A percentile compares a stretch with the other conserved stretches of the same genome.
These are phyloP conservation scores for Theileria annulata DNA, from an alignment of 169 alveolate species.

Conservation along the genomic window DNA sequence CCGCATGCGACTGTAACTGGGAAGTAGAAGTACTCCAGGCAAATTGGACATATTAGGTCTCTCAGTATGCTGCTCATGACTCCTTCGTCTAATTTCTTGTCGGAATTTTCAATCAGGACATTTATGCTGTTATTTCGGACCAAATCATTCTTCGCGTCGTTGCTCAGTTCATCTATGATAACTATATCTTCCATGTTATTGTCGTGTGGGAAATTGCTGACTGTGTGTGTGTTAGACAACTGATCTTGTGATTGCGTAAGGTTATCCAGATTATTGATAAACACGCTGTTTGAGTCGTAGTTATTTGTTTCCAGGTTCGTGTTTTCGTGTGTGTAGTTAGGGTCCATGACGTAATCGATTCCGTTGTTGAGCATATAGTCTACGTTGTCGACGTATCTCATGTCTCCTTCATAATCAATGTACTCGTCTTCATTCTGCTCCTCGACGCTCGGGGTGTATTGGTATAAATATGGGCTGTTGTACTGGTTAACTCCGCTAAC, in stretches of 20 bases:
- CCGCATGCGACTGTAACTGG: slow-evolving; percentile 89
- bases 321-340: slow-evolving; percentile 19
- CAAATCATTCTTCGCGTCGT: slow-evolving; percentile 21
- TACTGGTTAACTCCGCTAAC: not conserved
- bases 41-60: slow-evolving; percentile 87
- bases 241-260: slow-evolving; percentile 17
- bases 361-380: slow-evolving; percentile 14
- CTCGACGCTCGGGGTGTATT: not conserved
- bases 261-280: slow-evolving; percentile 10
- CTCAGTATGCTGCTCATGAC: slow-evolving; percentile 50
- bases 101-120: slow-evolving; percentile 53
- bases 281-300: slow-evolving; percentile 19
- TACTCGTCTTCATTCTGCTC: slow-evolving; percentile 22
- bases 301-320: slow-evolving; percentile 20
- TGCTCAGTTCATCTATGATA: not conserved
- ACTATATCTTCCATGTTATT: slow-evolving; percentile 3
- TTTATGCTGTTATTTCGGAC: slow-evolving; percentile 44
- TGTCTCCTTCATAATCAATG: not conserved
- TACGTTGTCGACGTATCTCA: slow-evolving; percentile 17
- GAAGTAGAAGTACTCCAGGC: slow-evolving; percentile 82
- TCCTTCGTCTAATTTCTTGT: slow-evolving; percentile 42
- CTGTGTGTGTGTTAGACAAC: slow-evolving; percentile 13
- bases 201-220: not conserved
- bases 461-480: slow-evolving; percentile 4
- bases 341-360: slow-evolving; percentile 8